These are phyloP conservation scores for Coniochaeta prunicola DNA, from an alignment of 2,329 filamentous ascomycete species.

Conservation along the genomic window DNA sequence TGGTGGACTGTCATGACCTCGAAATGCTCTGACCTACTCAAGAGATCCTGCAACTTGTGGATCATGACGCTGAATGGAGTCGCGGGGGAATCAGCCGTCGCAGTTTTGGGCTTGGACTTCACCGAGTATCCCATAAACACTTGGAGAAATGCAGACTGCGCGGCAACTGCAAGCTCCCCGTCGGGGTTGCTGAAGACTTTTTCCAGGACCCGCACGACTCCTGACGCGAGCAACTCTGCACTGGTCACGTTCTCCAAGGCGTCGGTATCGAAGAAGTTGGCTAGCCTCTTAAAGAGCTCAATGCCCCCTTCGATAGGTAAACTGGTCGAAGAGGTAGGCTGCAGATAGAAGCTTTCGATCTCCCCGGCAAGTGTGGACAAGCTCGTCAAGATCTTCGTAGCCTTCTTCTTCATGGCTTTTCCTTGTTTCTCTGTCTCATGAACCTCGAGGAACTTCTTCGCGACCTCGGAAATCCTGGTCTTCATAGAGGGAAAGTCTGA, in stretches of 20 bases:
- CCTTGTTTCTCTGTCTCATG: conserved; percentile 73
- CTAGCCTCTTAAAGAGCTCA: conserved; percentile 66
- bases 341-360: conserved; percentile 64
- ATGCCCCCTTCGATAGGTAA: conserved; percentile 38
- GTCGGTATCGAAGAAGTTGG: conserved; percentile 80
- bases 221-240: conserved; percentile 85
- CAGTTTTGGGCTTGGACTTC: conserved; percentile 57
- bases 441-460: conserved; percentile 74
- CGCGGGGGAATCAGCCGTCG: conserved; percentile 59
- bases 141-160: conserved; percentile 78
- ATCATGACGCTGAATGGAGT: conserved; percentile 88
- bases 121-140: conserved; percentile 80
- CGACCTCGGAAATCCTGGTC: conserved; percentile 66
- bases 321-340: conserved; percentile 30
- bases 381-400: conserved; percentile 64
- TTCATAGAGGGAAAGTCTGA: conserved; percentile 52
- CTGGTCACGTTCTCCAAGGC: conserved; percentile 91
- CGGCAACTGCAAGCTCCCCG: conserved; percentile 52
- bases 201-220: conserved; percentile 77
- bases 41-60: conserved; percentile 88
- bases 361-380: conserved; percentile 65
- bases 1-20: conserved; percentile 95
- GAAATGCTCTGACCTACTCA: conserved; percentile 96
- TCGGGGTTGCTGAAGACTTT: conserved; percentile 72
- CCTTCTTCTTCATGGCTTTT: conserved; percentile 70